Percentiles rank a stretch among this genome's conserved stretches.
These are phyloP conservation scores for Bolboschoenoplectus hybrid DNA, from an alignment of 202 grass and related monocot genomes.

Conservation along the genomic window DNA sequence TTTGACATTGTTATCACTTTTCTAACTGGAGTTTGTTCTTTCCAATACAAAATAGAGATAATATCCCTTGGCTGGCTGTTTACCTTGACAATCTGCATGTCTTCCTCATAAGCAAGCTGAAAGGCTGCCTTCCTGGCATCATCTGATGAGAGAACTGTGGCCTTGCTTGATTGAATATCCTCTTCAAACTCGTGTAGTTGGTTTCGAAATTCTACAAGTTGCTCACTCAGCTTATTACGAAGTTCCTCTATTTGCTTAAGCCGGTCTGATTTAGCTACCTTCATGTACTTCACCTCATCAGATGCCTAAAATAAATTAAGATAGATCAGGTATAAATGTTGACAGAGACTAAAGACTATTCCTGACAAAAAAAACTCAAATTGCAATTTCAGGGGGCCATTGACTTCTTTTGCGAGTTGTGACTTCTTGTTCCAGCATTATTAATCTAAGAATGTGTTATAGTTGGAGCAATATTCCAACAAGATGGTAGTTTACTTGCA, in stretches of 20 bases:
- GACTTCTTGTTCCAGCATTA: background rate
- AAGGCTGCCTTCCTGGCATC: slow-evolving; percentile 82
- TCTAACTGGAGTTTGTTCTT: background rate
- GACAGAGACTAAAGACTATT: background rate
- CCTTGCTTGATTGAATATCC: slow-evolving; percentile 79
- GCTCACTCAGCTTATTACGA: slow-evolving; percentile 70
- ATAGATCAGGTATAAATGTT: slow-evolving; percentile 12
- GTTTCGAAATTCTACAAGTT: slow-evolving; percentile 59
- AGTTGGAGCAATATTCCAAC: background rate
- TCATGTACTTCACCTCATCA: slow-evolving; percentile 83
- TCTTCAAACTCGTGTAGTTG: slow-evolving; percentile 78
- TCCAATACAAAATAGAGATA: background rate
- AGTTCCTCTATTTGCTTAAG: slow-evolving; percentile 86
- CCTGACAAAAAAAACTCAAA: background rate
- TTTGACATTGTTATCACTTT: background rate
- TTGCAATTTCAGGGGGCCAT: background rate
- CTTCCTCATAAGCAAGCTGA: slow-evolving; percentile 85
- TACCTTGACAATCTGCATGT: slow-evolving; percentile 97
- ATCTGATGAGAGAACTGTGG: slow-evolving; percentile 71
- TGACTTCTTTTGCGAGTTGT: slow-evolving; percentile 14
- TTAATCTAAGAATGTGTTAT: background rate
- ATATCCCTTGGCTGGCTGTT: background rate
- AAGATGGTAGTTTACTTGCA: slow-evolving; percentile 11
- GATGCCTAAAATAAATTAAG: slow-evolving; percentile 53
- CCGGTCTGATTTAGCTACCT: slow-evolving; percentile 66